Evolutionary conservation across 345 rosid species (phyloP).

Genomic region (Brassica cretica): DNA sequence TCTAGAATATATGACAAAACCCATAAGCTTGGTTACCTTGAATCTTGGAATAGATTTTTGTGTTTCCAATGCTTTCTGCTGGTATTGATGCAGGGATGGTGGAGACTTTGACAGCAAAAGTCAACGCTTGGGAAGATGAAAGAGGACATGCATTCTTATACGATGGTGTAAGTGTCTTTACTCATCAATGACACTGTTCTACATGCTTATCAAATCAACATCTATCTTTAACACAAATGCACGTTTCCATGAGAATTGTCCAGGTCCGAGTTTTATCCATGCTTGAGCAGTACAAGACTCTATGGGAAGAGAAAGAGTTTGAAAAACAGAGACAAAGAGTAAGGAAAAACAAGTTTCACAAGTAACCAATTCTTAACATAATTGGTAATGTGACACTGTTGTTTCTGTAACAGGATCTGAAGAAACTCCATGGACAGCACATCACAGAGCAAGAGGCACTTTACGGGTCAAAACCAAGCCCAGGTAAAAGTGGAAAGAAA

Average conservation of each 20-base stretch:
- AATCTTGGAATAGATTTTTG: not conserved
- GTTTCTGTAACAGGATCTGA: slow-evolving; percentile 51
- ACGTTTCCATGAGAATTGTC: not conserved
- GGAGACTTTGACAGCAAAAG: slow-evolving; percentile 55
- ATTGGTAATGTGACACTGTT: slow-evolving; percentile 10
- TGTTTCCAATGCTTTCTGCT: slow-evolving; percentile 10
- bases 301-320: slow-evolving; percentile 59
- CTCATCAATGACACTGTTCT: slow-evolving; percentile 11
- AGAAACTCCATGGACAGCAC: slow-evolving; percentile 61
- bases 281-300: slow-evolving; percentile 59
- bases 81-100: slow-evolving; percentile 54
- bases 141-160: slow-evolving; percentile 61
- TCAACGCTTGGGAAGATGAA: slow-evolving; percentile 65
- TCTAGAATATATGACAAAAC: not conserved
- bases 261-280: slow-evolving; percentile 59
- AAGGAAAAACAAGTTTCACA: slow-evolving; percentile 21
- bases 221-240: not conserved
- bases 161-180: slow-evolving; percentile 65
- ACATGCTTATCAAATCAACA: not conserved
- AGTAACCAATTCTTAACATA: not conserved
- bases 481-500: slow-evolving; percentile 57
- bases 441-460: slow-evolving; percentile 62
- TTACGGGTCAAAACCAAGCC: slow-evolving; percentile 69
- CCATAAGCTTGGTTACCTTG: not conserved
- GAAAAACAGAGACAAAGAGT: slow-evolving; percentile 65